Conservation (phyloP, 2,329 filamentous ascomycete genomes). For the Penicillium decumbens region DNA sequence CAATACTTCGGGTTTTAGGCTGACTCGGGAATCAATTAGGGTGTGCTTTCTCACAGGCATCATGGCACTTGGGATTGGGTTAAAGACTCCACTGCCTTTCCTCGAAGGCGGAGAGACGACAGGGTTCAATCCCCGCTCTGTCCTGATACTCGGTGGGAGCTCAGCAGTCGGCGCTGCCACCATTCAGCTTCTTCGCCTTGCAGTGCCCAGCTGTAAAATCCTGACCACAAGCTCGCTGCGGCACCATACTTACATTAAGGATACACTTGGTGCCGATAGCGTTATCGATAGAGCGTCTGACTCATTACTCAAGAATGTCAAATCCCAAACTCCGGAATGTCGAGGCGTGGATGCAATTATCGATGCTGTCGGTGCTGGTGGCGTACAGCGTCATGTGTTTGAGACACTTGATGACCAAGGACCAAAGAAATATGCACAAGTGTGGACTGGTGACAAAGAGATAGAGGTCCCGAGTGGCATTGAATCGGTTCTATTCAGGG, state of each 20-base stretch:
- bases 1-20: no score
- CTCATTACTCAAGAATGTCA: conserved; percentile 1
- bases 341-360: conserved; percentile 33
- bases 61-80: conserved; percentile 8
- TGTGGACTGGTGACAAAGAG: conserved; percentile 25
- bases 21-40: not conserved
- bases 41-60: conserved; percentile 8
- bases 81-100: conserved; percentile 6
- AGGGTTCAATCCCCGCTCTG: conserved; percentile 15
- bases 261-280: not conserved
- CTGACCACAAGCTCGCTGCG: conserved; percentile 30
- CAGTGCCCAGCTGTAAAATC: conserved; percentile 27
- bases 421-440: conserved; percentile 27
- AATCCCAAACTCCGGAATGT: not conserved
- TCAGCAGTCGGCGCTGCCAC: conserved; percentile 32
- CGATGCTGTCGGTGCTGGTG: conserved; percentile 30
- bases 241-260: conserved; percentile 1
- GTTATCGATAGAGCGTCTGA: conserved; percentile 1
- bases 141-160: conserved; percentile 38
- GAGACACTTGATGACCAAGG: conserved; percentile 25
- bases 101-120: conserved; percentile 24
- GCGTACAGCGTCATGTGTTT: conserved; percentile 20
- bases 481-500: conserved; percentile 20
- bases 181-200: conserved; percentile 36
- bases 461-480: conserved; percentile 26